These are phyloP conservation scores for Heliocybe sulcata DNA, from an alignment of 1,284 basidiomycete genomes.

Conservation along the genomic window DNA sequence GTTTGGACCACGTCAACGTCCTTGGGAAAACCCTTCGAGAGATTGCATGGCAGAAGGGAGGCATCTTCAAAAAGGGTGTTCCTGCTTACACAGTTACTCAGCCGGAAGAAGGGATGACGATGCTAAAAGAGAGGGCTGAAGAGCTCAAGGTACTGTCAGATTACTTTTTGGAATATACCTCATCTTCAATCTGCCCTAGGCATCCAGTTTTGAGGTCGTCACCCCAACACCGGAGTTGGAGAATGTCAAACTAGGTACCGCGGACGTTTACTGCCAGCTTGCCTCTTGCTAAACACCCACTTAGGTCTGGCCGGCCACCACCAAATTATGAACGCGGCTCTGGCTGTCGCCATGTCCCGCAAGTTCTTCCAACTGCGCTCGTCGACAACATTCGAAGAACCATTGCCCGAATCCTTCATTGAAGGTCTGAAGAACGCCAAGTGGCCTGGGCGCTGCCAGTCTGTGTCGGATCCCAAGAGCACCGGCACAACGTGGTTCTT, in stretches of 20 bases:
- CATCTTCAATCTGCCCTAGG: constrained; percentile 26
- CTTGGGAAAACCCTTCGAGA: constrained; percentile 87
- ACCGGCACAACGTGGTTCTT: constrained; percentile 73
- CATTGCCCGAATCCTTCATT: constrained; percentile 48
- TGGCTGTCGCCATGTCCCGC: constrained; percentile 76
- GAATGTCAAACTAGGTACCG: constrained; percentile 57
- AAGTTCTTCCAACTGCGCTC: constrained; percentile 54
- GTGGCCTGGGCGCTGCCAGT: constrained; percentile 98
- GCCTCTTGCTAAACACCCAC: constrained; percentile 2
- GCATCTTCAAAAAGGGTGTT: constrained; percentile 91
- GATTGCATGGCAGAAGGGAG: constrained; percentile 95
- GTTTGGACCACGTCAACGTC: constrained; percentile 89
- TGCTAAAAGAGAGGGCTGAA: constrained; percentile 60
- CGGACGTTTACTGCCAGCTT: neutral
- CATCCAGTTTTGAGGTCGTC: constrained; percentile 60
- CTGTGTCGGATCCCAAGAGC: constrained; percentile 52
- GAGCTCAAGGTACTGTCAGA: constrained; percentile 64
- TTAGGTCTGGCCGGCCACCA: constrained; percentile 84
- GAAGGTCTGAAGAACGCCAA: constrained; percentile 62
- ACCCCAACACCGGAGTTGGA: constrained; percentile 39
- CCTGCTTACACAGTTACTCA: constrained; percentile 85
- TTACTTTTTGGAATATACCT: neutral
- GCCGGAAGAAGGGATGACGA: constrained; percentile 58
- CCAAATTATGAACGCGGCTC: constrained; percentile 85
- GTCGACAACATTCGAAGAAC: constrained; percentile 17